A percentile compares a stretch with the other conserved stretches of the same genome.
These are phyloP conservation scores for Ganoderma lingzhi DNA, from an alignment of 1,284 basidiomycete species.

Conservation along the genomic window DNA sequence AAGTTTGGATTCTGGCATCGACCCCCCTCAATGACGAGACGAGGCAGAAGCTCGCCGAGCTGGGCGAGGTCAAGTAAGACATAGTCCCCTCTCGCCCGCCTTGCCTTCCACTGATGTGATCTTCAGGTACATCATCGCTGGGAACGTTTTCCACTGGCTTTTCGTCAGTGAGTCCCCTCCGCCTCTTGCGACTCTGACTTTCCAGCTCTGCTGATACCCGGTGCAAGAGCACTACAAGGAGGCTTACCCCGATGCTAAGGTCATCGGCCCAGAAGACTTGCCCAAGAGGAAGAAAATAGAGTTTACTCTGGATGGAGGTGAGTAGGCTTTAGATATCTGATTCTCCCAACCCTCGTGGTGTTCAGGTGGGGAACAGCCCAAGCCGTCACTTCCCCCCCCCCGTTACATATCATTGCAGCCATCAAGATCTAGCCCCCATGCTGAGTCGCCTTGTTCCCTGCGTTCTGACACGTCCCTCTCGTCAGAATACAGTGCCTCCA, in stretches of 20 bases:
- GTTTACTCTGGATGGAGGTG: conserved; percentile 69
- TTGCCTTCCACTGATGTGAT: not conserved
- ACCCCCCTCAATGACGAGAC: conserved; percentile 82
- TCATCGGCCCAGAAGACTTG: conserved; percentile 70
- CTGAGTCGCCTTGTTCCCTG: not conserved
- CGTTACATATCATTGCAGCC: not conserved
- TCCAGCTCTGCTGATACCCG: too few species aligned
- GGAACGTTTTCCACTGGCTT: conserved; percentile 71
- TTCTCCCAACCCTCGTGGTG: not conserved
- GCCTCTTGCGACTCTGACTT: not conserved
- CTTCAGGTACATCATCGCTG: conserved; percentile 69
- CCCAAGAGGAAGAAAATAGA: conserved; percentile 48
- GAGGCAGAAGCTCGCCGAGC: conserved; percentile 70
- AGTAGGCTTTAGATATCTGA: not conserved
- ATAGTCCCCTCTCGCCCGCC: too few species aligned
- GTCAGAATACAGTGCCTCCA: conserved; percentile 12
- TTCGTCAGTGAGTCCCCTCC: conserved; percentile 49
- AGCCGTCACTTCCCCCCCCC: not conserved
- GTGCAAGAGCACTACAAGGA: conserved; percentile 71
- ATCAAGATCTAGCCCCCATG: not conserved
- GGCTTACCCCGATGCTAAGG: conserved; percentile 80
- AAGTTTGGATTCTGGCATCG: conserved; percentile 88
- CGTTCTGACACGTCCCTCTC: not conserved
- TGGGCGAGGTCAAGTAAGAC: conserved; percentile 53
- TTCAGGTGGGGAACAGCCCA: not conserved